Percentiles rank a stretch among this genome's conserved stretches.
Conservation (phyloP, 2,329 filamentous ascomycete genomes). For the Sporothrix variecibatus region DNA sequence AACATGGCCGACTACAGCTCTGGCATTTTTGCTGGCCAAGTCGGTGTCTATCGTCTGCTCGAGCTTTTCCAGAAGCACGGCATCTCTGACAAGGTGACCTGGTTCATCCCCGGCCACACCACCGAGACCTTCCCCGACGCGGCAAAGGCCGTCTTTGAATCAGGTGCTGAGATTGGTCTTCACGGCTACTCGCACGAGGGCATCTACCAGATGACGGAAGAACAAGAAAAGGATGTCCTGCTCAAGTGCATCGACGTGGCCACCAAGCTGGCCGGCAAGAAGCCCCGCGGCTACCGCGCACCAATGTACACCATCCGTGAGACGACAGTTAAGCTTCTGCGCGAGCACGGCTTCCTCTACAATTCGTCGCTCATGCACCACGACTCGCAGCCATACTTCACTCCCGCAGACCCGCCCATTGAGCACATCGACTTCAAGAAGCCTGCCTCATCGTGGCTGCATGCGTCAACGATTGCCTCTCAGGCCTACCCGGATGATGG, state of each 20-base stretch:
- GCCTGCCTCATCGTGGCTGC: constrained; percentile 65
- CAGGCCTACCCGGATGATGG: constrained; percentile 44
- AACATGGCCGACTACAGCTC: constrained; percentile 52
- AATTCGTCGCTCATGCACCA: constrained; percentile 68
- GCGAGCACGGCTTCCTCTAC: constrained; percentile 68
- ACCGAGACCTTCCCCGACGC: constrained; percentile 52
- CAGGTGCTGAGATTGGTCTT: constrained; percentile 52
- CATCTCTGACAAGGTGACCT: constrained; percentile 62
- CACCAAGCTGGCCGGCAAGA: constrained; percentile 47
- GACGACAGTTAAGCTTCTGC: constrained; percentile 55
- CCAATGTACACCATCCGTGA: constrained; percentile 51
- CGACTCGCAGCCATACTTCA: constrained; percentile 65
- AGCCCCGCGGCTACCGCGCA: constrained; percentile 62
- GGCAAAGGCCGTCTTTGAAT: constrained; percentile 45
- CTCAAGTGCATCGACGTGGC: constrained; percentile 55
- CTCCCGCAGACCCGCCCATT: constrained; percentile 64
- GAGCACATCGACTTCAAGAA: constrained; percentile 55
- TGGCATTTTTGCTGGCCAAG: constrained; percentile 47
- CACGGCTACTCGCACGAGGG: constrained; percentile 40
- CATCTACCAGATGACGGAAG: constrained; percentile 59
- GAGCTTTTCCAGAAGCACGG: constrained; percentile 70
- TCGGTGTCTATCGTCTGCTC: constrained; percentile 64
- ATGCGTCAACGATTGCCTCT: constrained; percentile 45
- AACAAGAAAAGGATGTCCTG: constrained; percentile 74
- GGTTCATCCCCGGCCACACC: constrained; percentile 53